Conservation (phyloP, 176 grass and related monocot species). For the Aegilops tauschii region DNA sequence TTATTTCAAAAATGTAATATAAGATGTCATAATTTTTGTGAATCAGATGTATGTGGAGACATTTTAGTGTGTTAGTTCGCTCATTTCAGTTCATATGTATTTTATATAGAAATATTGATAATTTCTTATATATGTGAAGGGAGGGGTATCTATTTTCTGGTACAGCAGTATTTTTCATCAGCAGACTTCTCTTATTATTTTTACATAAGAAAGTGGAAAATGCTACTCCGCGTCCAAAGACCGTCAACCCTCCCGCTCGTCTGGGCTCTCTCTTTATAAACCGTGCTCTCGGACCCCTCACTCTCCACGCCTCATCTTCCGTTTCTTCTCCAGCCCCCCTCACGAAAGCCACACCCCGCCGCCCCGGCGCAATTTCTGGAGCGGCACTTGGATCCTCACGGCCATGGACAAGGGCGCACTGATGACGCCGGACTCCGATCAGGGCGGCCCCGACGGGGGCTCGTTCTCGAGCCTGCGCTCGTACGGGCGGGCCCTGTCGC, state of each 20-base stretch:
- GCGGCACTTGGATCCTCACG: neutral
- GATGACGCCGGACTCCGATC: neutral
- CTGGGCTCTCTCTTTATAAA: conserved; percentile 37
- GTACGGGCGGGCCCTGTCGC: conserved; percentile 51
- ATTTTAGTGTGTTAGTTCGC: no score
- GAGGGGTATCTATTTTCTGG: no score
- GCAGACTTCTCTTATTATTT: no score
- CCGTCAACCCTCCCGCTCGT: neutral
- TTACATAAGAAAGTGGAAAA: neutral
- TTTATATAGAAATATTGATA: no score
- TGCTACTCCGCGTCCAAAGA: neutral
- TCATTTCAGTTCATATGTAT: no score
- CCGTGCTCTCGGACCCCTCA: neutral
- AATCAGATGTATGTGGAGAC: no score
- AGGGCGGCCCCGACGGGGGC: neutral
- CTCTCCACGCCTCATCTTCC: neutral
- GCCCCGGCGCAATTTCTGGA: neutral
- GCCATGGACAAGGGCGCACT: conserved; percentile 32
- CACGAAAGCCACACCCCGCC: neutral
- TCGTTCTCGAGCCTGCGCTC: conserved; percentile 66
- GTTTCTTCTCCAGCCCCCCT: neutral
- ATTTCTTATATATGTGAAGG: no score
- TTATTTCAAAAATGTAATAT: no score
- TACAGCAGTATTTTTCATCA: no score
- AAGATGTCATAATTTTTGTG: no score